Evolutionary conservation across 805 yeast genomes (phyloP), one percentile per base, ranked within the genome.

Genomic region (Cyberlindnera mrakii): DNA sequence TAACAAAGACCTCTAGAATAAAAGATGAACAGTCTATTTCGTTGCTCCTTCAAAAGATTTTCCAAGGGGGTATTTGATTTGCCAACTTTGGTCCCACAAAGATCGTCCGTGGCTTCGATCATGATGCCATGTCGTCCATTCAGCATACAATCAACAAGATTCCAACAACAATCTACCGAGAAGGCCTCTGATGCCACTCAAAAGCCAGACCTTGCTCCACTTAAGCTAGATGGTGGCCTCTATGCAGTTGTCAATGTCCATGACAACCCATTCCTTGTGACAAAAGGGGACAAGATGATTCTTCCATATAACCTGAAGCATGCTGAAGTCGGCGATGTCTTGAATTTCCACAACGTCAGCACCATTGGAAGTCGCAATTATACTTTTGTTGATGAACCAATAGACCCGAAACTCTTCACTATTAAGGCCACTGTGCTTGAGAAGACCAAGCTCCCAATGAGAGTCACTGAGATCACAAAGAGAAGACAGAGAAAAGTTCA

Each of bases 181-280:
- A 25, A 19, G 29, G 9, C 29, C 3, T 14, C 31, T 23, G 9
- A 14, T 16, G 2, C 27, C 27, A 23, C 9, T 3, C 27, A 36
- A 16, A 35, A 16, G 19, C 34, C 43, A 18, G 83, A 79, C 55
- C 63, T 80, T 41, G 64, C 78, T 0, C 81, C 87, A 3, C 67
- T 89, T 47, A 86, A 82, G 57, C 73, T 78, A 40, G 80, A 83
- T 42, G 76, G 77, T 47, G 77, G 77, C 48, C 65, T 91, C 29
- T 93, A 88, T 59, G 98, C 98, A 37, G 72, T 86, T 8, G 74
- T 91, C 51, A 80, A 78, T 53, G 75, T 93, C 32, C 93, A 88
- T 67, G 78, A 82, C 63, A 80, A 88, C 64, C 87, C 93, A 35
- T 89, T 86, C 58, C 69, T 93, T 48, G 93, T 93, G 15, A 89